phyloP scores from a whole-genome alignment of 2,329 filamentous ascomycete species.

The Falciphora oryzae region DNA sequence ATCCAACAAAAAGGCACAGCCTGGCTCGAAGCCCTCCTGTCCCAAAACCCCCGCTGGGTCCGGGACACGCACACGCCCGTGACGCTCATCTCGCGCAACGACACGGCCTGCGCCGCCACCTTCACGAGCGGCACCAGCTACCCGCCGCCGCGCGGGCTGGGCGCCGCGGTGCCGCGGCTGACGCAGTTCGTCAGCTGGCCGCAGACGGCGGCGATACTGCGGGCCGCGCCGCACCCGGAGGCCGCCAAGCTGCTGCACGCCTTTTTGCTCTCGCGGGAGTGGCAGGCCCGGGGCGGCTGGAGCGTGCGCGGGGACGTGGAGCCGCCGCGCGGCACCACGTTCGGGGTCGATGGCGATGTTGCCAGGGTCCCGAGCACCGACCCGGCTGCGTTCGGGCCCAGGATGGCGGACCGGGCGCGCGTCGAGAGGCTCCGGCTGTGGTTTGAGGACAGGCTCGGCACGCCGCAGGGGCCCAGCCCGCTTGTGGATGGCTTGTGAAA shows the following conservation, averaged over 20 bases:
- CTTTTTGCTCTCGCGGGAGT: slow-evolving; percentile 37
- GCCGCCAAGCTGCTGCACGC: slow-evolving; percentile 44
- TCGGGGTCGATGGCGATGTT: slow-evolving; percentile 18
- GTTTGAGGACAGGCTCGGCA: slow-evolving; percentile 36
- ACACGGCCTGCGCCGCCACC: slow-evolving; percentile 26
- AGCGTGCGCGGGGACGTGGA: slow-evolving; percentile 30
- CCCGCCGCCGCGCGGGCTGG: slow-evolving; percentile 14
- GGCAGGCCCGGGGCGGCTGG: slow-evolving; percentile 25
- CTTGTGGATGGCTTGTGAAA: slow-evolving; percentile 13
- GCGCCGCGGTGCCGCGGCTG: slow-evolving; percentile 26
- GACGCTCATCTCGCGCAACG: slow-evolving; percentile 23
- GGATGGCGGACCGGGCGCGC: slow-evolving; percentile 33
- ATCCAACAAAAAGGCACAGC: slow-evolving; percentile 33
- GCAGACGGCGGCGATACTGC: slow-evolving; percentile 42
- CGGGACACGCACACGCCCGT: slow-evolving; percentile 41
- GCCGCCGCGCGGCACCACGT: slow-evolving; percentile 20
- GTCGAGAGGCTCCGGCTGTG: slow-evolving; percentile 37
- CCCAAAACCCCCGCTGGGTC: slow-evolving; percentile 47
- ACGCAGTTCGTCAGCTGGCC: slow-evolving; percentile 41
- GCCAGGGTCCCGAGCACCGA: slow-evolving; percentile 29
- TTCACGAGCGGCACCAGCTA: slow-evolving; percentile 23
- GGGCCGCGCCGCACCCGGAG: slow-evolving; percentile 42
- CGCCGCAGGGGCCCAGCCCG: slow-evolving; percentile 35
- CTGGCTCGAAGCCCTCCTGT: slow-evolving; percentile 42
- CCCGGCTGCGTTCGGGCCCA: slow-evolving; percentile 31